Evolutionary conservation across 139 green algal genomes (phyloP).

Genomic region (Mesotaenium endlicherianum): DNA sequence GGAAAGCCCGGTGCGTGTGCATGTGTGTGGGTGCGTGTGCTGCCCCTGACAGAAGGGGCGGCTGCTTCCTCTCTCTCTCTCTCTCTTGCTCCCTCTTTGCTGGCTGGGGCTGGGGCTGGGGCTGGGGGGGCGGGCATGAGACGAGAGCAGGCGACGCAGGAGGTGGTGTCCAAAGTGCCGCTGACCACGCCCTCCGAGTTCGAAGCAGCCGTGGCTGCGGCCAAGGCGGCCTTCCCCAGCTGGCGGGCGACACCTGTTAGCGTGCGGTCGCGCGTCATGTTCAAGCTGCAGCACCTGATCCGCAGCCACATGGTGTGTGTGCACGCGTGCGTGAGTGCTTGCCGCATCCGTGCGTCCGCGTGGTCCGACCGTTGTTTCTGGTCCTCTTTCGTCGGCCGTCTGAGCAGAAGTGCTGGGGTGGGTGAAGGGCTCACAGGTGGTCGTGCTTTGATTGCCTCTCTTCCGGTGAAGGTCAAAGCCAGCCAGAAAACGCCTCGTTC

Average conservation of each 20-base stretch:
- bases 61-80: neutral
- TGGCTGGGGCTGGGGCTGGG: neutral
- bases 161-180: constrained; percentile 79
- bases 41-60: neutral
- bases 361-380: too few relatives aligned
- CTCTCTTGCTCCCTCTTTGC: neutral
- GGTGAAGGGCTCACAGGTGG: too few relatives aligned
- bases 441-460: too few relatives aligned
- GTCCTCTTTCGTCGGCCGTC: too few relatives aligned
- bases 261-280: constrained; percentile 79
- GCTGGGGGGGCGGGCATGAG: neutral
- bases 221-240: constrained; percentile 74
- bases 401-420: too few relatives aligned
- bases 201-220: constrained; percentile 75
- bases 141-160: constrained; percentile 69
- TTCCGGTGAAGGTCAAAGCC: too few relatives aligned
- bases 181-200: constrained; percentile 80
- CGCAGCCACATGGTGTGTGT: constrained; percentile 72
- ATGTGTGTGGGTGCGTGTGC: neutral
- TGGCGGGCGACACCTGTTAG: constrained; percentile 80
- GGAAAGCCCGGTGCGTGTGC: neutral
- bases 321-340: too few relatives aligned
- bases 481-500: too few relatives aligned
- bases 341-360: too few relatives aligned
- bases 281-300: constrained; percentile 88